Percentiles rank a stretch among this genome's conserved stretches.
These are phyloP conservation scores for Nemania sp. DNA, from an alignment of 2,329 filamentous ascomycete species.

Conservation along the genomic window DNA sequence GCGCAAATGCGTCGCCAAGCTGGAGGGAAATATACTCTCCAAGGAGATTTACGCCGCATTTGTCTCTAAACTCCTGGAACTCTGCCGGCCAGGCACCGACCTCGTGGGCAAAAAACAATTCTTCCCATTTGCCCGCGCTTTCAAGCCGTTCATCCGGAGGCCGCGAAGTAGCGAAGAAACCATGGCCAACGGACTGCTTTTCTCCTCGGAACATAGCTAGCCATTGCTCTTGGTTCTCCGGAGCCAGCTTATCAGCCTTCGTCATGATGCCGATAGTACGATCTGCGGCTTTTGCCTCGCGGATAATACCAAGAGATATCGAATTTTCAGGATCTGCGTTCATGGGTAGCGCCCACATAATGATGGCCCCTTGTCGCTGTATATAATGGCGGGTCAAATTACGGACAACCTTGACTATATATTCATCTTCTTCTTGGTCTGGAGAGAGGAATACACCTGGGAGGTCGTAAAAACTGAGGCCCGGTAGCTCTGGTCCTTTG, in stretches of 20 bases:
- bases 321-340: conserved; percentile 83
- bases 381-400: conserved; percentile 80
- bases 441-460: conserved; percentile 83
- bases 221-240: conserved; percentile 68
- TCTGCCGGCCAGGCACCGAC: conserved; percentile 60
- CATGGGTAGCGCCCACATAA: conserved; percentile 82
- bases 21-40: conserved; percentile 65
- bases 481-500: conserved; percentile 75
- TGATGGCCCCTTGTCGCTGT: conserved; percentile 74
- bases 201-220: conserved; percentile 70
- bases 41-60: conserved; percentile 66
- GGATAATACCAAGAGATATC: conserved; percentile 74
- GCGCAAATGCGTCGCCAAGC: conserved; percentile 65
- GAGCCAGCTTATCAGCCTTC: conserved; percentile 79
- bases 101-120: conserved; percentile 61
- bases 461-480: conserved; percentile 86
- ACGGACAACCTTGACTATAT: conserved; percentile 77
- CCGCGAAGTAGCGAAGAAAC: conserved; percentile 82
- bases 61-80: conserved; percentile 61
- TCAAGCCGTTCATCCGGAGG: conserved; percentile 67
- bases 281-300: conserved; percentile 64
- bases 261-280: conserved; percentile 83
- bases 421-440: conserved; percentile 71
- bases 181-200: conserved; percentile 74
- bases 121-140: conserved; percentile 64